Percentiles rank a stretch among this genome's conserved stretches.
phyloP scores from a whole-genome alignment of 78 protist genomes.

The Planoprotostelium fungivorum region DNA sequence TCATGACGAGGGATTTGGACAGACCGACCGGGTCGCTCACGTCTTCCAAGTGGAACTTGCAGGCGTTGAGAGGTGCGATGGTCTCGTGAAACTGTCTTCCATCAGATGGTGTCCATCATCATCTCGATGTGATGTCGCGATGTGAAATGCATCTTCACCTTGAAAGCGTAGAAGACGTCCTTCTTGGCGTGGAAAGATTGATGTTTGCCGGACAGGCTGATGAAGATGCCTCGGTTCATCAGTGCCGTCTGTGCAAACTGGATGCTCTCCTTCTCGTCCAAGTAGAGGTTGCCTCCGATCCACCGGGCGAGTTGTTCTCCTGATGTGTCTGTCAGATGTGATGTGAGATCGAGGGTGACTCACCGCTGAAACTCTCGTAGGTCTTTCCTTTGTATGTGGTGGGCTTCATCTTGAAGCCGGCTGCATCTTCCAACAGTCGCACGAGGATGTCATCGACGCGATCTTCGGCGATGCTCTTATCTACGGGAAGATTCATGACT shows the following conservation, averaged over 20 bases:
- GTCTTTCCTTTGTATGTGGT: background rate
- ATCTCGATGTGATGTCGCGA: background rate
- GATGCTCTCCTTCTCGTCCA: background rate
- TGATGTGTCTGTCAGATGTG: no score
- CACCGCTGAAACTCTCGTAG: background rate
- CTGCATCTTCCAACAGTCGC: background rate
- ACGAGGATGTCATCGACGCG: background rate
- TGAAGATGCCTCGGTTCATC: background rate
- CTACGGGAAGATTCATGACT: background rate
- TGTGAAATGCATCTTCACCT: background rate
- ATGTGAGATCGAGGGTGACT: no score
- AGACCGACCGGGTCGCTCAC: background rate
- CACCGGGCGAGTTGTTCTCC: background rate
- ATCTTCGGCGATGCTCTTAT: background rate
- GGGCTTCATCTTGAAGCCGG: background rate
- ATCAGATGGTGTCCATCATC: no score
- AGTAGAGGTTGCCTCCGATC: background rate
- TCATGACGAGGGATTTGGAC: background rate
- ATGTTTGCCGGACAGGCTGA: background rate
- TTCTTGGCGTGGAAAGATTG: background rate
- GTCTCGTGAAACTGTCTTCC: background rate
- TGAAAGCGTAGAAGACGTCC: background rate
- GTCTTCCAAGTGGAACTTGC: background rate
- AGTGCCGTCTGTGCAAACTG: background rate
- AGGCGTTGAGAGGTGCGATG: background rate